A percentile compares a stretch with the other conserved stretches of the same genome.
Evolutionary conservation across 2,329 filamentous ascomycete genomes (phyloP).

Genomic region (Myriosclerotinia scirpicola): DNA sequence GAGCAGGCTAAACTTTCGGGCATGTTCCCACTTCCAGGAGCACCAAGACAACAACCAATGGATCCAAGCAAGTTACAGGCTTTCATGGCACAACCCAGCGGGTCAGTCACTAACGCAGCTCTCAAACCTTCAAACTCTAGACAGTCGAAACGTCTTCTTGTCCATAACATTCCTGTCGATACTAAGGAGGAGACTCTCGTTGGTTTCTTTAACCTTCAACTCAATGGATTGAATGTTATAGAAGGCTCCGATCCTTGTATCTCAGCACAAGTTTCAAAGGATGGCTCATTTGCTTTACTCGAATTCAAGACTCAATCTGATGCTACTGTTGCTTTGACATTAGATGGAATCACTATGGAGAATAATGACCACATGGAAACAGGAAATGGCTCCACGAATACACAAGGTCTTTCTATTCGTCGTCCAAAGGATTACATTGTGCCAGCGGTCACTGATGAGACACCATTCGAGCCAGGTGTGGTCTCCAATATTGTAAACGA

Average conservation of each 20-base stretch:
- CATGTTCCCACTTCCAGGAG: conserved; percentile 97
- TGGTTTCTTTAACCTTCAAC: conserved; percentile 91
- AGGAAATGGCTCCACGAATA: conserved; percentile 51
- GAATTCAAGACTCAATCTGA: conserved; percentile 89
- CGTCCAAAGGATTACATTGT: conserved; percentile 98
- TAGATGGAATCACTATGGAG: conserved; percentile 89
- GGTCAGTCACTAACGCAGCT: conserved; percentile 64
- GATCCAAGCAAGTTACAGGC: conserved; percentile 91
- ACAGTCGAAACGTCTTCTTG: conserved; percentile 88
- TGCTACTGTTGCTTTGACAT: conserved; percentile 83
- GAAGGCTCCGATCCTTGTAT: conserved; percentile 81
- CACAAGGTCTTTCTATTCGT: conserved; percentile 68
- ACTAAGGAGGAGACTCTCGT: conserved; percentile 75
- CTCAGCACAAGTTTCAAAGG: conserved; percentile 76
- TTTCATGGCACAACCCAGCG: conserved; percentile 87
- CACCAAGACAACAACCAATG: conserved; percentile 91
- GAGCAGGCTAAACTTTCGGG: conserved; percentile 98
- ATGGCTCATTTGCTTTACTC: conserved; percentile 77
- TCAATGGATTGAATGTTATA: conserved; percentile 94
- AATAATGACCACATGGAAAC: conserved; percentile 56
- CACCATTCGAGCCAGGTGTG: conserved; percentile 71
- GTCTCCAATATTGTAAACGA: conserved; percentile 83
- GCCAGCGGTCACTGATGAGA: conserved; percentile 72
- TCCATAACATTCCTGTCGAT: conserved; percentile 74
- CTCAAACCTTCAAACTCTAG: conserved; percentile 91